Base-by-base conservation (phyloP, 1,284 basidiomycete species). In the Ceratobasidium papillatum region DNA sequence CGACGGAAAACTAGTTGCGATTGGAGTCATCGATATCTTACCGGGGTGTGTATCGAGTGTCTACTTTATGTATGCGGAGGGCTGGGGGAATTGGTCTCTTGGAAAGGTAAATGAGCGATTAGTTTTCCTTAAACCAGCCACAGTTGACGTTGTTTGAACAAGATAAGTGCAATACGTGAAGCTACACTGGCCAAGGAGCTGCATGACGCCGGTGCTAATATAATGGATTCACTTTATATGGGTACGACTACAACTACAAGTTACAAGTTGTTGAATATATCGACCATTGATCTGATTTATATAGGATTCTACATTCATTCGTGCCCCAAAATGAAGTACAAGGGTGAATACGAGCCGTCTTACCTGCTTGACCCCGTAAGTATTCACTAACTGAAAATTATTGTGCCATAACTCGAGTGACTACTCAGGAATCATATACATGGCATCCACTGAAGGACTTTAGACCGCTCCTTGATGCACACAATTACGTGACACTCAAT, bases 321-420 rank as follows among this genome's bases (percentile, higher is more conserved):
- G 0, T 99, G 96, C 79, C 88, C 85, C 72, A 99, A 99, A 83
- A 99, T 99, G 98, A 87, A 87, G 75, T 99, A 99, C 84, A 99
- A 99, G 82, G 95, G 91, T 30, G 94, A 97, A 71, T 99, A 96
- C 78, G 81, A 85, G 0, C 97, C 98, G 0, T 96, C 94, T 3
- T 94, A 89, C 79, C 86, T 99, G 7, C 89, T 92, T 14, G 97
- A 99, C 82, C 94, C 96, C 9, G 92, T 94, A 78, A 79, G 86
- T 80, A 19, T 32, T 7, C 30, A 69, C n/a, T 2, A 49, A 74
- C 9, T 32, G 74, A 14, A 25, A 36, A 51, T 62, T 54, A 68
- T 52, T 9, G 43, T 72, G n/a, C 56, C 27, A 38, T 62, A 43
- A 43, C 19, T 22, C 71, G 61, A 63, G 65, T 22, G 41, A 27